phyloP scores from a whole-genome alignment of 2,329 filamentous ascomycete genomes.

The Geosmithia flava region DNA sequence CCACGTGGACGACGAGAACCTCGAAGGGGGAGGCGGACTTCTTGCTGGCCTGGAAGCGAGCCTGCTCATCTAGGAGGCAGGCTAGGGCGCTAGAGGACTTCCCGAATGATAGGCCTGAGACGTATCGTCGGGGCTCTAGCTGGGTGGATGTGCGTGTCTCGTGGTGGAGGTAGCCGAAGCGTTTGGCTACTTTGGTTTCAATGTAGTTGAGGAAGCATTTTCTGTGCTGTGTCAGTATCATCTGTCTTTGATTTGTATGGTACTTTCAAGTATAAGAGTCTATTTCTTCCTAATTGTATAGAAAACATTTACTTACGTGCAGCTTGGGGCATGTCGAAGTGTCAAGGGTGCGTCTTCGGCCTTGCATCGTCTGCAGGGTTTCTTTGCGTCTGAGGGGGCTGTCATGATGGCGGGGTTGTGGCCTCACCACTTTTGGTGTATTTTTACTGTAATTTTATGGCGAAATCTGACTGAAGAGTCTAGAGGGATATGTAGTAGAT shows the following conservation, averaged over 20 bases:
- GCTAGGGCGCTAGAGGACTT: conserved; percentile 68
- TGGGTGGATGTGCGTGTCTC: conserved; percentile 26
- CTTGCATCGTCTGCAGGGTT: conserved; percentile 20
- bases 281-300: too few relatives aligned
- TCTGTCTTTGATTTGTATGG: too few relatives aligned
- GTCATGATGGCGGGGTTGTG: conserved; percentile 3
- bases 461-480: too few relatives aligned
- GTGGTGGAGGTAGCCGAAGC: conserved; percentile 40
- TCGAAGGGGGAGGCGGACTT: conserved; percentile 56
- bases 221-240: conserved; percentile 8
- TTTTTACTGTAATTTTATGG: too few relatives aligned
- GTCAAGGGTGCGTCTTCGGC: conserved; percentile 12
- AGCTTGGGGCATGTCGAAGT: conserved; percentile 18
- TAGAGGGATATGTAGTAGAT: too few relatives aligned
- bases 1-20: conserved; percentile 47
- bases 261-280: too few relatives aligned
- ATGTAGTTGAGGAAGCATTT: conserved; percentile 70
- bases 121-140: conserved; percentile 31
- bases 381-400: conserved; percentile 2
- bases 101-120: conserved; percentile 76
- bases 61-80: conserved; percentile 55
- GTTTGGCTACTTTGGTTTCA: conserved; percentile 66
- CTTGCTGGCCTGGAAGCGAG: conserved; percentile 50
- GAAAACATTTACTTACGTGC: conserved; percentile 11
- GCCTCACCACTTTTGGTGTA: not conserved